phyloP scores from a whole-genome alignment of 2,329 filamentous ascomycete genomes.

The Aspergillus sp. region DNA sequence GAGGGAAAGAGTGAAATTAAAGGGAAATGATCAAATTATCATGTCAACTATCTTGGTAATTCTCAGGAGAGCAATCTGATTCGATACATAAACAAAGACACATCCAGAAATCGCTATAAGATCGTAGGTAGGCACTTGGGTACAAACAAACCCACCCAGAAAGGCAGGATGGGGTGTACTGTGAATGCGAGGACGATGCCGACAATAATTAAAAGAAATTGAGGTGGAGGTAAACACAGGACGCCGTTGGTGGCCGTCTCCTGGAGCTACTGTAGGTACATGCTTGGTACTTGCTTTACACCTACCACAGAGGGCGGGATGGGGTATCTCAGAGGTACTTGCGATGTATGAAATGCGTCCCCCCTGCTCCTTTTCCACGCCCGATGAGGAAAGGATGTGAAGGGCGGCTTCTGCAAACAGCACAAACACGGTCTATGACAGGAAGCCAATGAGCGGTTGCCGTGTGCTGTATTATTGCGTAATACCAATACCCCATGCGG shows the following conservation, averaged over 20 bases:
- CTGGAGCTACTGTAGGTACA: background rate
- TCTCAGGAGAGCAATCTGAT: background rate
- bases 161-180: background rate
- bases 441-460: background rate
- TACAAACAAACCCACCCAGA: background rate
- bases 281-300: background rate
- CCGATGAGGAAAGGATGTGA: conserved; percentile 2
- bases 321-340: background rate
- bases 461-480: too few relatives aligned
- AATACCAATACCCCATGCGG: background rate
- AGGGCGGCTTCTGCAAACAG: conserved; percentile 15
- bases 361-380: conserved; percentile 22
- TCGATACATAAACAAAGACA: background rate
- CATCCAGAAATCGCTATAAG: background rate
- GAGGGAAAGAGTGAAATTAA: background rate
- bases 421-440: conserved; percentile 12
- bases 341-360: conserved; percentile 1
- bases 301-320: background rate
- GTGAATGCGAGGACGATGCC: background rate
- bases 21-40: background rate
- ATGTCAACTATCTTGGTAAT: too few relatives aligned
- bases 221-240: background rate
- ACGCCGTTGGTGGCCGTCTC: background rate
- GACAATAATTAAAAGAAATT: background rate
- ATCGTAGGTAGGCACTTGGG: background rate